A percentile compares a stretch with the other conserved stretches of the same genome.
Conservation (phyloP, 768 basidiomycete species). For the Strobilomyces confusus region DNA sequence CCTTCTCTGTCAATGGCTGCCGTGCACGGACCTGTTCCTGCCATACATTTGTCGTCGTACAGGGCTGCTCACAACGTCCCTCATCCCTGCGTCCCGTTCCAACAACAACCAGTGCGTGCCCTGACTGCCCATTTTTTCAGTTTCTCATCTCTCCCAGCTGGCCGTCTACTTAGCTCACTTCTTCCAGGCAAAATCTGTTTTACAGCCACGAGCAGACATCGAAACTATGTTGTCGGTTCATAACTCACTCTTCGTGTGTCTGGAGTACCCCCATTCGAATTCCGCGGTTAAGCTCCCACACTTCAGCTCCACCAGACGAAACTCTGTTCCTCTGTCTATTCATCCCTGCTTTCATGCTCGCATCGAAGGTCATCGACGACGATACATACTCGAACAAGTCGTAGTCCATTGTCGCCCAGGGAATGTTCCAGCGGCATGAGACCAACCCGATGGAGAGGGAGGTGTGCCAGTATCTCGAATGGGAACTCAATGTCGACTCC, state of each 20-base stretch:
- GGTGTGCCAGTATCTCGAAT: constrained; percentile 86
- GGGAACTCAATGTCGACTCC: constrained; percentile 79
- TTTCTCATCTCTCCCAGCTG: constrained; percentile 15
- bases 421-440: constrained; percentile 73
- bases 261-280: constrained; percentile 63
- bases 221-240: constrained; percentile 70
- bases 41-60: constrained; percentile 30
- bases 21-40: constrained; percentile 27
- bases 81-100: constrained; percentile 26
- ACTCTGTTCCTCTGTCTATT: constrained; percentile 59
- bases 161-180: constrained; percentile 27
- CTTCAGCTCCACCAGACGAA: constrained; percentile 65
- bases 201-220: constrained; percentile 71
- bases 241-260: constrained; percentile 86
- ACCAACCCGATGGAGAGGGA: constrained; percentile 82
- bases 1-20: constrained; percentile 24
- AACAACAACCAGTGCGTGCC: constrained; percentile 25
- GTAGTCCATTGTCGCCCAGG: constrained; percentile 87
- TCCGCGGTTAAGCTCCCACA: constrained; percentile 40
- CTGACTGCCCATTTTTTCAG: too few relatives aligned
- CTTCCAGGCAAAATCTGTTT: constrained; percentile 26
- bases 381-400: constrained; percentile 93
- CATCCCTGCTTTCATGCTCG: constrained; percentile 72
- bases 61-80: constrained; percentile 16
- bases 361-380: constrained; percentile 82